Evolutionary conservation across 495 filamentous ascomycete genomes (phyloP).

Genomic region (Hypoxylon perforatum): DNA sequence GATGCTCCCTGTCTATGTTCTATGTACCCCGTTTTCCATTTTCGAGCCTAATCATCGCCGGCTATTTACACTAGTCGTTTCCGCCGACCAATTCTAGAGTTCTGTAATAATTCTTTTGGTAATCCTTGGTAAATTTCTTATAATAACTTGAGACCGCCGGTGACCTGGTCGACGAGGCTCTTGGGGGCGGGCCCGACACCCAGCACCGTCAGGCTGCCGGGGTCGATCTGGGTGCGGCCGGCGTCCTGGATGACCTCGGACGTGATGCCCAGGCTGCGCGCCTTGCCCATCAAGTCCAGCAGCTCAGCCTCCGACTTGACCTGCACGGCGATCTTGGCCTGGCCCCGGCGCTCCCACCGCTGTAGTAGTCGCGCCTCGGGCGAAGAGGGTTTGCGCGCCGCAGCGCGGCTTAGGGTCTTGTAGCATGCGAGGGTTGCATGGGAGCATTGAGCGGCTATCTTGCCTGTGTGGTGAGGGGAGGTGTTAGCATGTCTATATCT

Average conservation of each 20-base stretch:
- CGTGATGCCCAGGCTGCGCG: constrained; percentile 84
- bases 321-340: constrained; percentile 93
- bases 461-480: constrained; percentile 67
- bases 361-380: constrained; percentile 72
- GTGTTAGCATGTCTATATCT: neutral
- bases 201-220: constrained; percentile 88
- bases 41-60: neutral
- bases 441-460: constrained; percentile 96
- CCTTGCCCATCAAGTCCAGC: constrained; percentile 77
- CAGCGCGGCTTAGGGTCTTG: constrained; percentile 75
- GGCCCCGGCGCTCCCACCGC: constrained; percentile 85
- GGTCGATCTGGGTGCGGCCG: constrained; percentile 96
- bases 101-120: too few relatives aligned
- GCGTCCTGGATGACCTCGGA: constrained; percentile 92
- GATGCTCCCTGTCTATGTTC: too few relatives aligned
- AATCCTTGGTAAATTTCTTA: constrained; percentile 55
- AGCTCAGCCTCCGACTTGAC: constrained; percentile 86
- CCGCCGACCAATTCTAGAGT: neutral
- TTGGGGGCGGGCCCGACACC: constrained; percentile 90
- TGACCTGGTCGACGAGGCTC: constrained; percentile 85
- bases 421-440: constrained; percentile 98
- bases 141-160: constrained; percentile 87
- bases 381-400: constrained; percentile 57
- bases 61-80: neutral
- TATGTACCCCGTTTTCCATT: too few relatives aligned